These are phyloP conservation scores for Umbellularia californica DNA, from an alignment of 164 flowering plant genomes.

Conservation along the genomic window DNA sequence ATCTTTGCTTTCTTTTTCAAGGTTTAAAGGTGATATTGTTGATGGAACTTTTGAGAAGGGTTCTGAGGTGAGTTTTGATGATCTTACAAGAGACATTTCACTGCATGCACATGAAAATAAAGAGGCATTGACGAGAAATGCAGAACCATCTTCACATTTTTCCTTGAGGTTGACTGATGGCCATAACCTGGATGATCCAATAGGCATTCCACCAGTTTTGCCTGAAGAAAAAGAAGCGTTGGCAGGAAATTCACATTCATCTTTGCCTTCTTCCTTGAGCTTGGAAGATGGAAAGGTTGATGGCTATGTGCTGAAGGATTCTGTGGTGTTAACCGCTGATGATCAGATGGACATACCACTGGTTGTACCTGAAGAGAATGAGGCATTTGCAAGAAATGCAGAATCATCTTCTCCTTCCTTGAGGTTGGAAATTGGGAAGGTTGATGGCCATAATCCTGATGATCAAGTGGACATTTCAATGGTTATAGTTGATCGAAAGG, in stretches of 20 bases:
- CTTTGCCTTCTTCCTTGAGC: not conserved
- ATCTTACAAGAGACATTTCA: too few relatives aligned
- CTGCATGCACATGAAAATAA: not conserved
- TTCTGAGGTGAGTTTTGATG: not conserved
- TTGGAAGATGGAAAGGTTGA: slow-evolving; percentile 3
- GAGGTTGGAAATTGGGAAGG: not conserved
- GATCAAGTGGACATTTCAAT: not conserved
- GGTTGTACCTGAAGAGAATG: not conserved
- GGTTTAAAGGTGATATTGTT: not conserved
- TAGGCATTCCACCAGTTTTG: not conserved
- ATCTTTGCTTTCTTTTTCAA: not conserved
- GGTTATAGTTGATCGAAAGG: not conserved
- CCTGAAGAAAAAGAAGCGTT: not conserved
- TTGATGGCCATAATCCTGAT: not conserved
- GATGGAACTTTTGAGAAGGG: not conserved
- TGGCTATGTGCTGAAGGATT: not conserved
- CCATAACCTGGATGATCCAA: not conserved
- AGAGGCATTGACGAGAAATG: not conserved
- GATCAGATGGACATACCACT: not conserved
- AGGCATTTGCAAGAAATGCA: not conserved
- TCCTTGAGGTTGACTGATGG: not conserved
- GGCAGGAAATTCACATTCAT: not conserved
- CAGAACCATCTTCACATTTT: not conserved
- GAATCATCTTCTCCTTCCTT: not conserved
- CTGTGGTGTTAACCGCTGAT: not conserved